A percentile compares a stretch with the other conserved stretches of the same genome.
Conservation (phyloP, 768 basidiomycete species). For the Mycena indigotica region DNA sequence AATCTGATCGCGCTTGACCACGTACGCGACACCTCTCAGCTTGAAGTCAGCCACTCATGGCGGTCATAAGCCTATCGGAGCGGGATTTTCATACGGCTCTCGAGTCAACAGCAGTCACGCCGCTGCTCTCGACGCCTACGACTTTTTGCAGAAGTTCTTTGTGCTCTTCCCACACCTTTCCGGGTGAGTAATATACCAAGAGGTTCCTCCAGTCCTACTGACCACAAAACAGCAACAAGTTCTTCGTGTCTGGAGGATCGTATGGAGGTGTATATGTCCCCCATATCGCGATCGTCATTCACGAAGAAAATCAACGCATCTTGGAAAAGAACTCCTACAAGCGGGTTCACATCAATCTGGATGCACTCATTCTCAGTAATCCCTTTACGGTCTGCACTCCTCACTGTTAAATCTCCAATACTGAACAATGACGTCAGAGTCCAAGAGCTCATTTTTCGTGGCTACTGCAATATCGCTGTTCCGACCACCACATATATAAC, state of each 20-base stretch:
- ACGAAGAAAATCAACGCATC: slow-evolving; percentile 29
- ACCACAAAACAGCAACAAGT: slow-evolving; percentile 10
- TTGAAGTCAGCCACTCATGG: no score
- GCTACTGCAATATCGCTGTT: slow-evolving; percentile 28
- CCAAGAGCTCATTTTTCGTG: slow-evolving; percentile 27
- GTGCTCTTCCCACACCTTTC: slow-evolving; percentile 23
- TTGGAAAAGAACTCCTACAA: slow-evolving; percentile 16
- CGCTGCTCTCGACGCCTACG: slow-evolving; percentile 35
- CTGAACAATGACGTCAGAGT: slow-evolving; percentile 23
- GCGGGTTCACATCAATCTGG: slow-evolving; percentile 29
- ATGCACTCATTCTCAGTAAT: slow-evolving; percentile 32
- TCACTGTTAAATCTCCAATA: background rate
- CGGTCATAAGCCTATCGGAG: slow-evolving; percentile 28
- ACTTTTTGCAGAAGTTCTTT: slow-evolving; percentile 37
- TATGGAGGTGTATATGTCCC: slow-evolving; percentile 35
- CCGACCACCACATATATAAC: slow-evolving; percentile 27
- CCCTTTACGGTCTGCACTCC: slow-evolving; percentile 9
- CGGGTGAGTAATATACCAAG: background rate
- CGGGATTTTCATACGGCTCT: slow-evolving; percentile 33
- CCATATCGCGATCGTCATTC: slow-evolving; percentile 35
- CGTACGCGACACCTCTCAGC: slow-evolving; percentile 7
- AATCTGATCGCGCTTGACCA: slow-evolving; percentile 19
- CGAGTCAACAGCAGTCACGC: slow-evolving; percentile 29
- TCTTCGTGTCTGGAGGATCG: slow-evolving; percentile 30
- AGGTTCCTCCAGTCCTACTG: background rate